A percentile compares a stretch with the other conserved stretches of the same genome.
These are phyloP conservation scores for Skeletonema tropicum DNA, from an alignment of 108 stramenopile genomes.

Conservation along the genomic window DNA sequence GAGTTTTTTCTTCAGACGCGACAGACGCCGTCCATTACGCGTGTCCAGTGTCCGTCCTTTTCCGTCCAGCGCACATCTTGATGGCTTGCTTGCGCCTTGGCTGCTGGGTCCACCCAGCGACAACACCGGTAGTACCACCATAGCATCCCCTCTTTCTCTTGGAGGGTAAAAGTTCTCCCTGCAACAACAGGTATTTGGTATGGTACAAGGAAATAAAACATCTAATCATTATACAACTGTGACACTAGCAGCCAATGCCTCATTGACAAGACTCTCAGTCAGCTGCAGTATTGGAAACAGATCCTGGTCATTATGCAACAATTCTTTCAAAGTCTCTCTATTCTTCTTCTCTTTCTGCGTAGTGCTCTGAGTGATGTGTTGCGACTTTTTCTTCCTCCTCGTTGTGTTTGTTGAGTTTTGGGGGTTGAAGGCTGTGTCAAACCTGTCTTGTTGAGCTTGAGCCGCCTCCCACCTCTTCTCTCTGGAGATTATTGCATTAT, in stretches of 20 bases:
- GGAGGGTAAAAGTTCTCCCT: too few species aligned
- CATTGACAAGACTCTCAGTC: conserved; percentile 35
- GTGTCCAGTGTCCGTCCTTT: too few species aligned
- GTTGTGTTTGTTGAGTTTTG: too few species aligned
- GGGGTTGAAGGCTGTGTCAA: not conserved
- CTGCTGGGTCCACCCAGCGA: too few species aligned
- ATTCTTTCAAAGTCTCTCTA: conserved; percentile 21
- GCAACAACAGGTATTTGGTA: not conserved
- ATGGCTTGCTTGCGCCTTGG: too few species aligned
- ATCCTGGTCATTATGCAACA: conserved; percentile 23
- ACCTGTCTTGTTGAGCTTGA: conserved; percentile 14
- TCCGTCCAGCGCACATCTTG: too few species aligned
- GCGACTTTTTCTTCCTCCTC: too few species aligned
- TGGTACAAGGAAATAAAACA: too few species aligned
- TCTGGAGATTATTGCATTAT: conserved; percentile 21
- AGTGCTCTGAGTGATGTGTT: not conserved
- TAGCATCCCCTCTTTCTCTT: too few species aligned
- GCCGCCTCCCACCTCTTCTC: conserved; percentile 31
- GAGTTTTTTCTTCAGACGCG: too few species aligned
- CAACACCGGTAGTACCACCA: too few species aligned
- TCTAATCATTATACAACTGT: not conserved
- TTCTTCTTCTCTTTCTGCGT: not conserved
- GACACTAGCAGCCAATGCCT: conserved; percentile 14
- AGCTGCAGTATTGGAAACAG: conserved; percentile 36
- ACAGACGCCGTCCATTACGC: too few species aligned